Conservation (phyloP, 768 basidiomycete genomes). For the Trametes coccinea region DNA sequence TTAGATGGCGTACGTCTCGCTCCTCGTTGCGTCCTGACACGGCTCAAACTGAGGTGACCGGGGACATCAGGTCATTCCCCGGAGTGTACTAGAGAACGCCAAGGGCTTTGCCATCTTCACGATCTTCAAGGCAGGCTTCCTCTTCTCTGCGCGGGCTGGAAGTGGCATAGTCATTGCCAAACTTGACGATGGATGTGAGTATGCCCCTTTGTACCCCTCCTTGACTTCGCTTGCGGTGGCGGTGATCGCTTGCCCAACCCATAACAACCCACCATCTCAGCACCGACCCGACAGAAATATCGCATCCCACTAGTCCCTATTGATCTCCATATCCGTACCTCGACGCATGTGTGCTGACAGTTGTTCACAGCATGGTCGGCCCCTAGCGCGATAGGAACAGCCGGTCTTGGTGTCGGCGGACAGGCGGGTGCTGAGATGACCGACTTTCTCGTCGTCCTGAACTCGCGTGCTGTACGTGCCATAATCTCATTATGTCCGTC, state of each 20-base stretch:
- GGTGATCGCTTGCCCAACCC: neutral
- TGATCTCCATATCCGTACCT: neutral
- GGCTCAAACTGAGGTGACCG: neutral
- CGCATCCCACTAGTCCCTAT: too few species aligned
- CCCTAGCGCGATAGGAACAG: slow-evolving; percentile 93
- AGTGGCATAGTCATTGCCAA: slow-evolving; percentile 88
- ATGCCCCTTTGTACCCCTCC: neutral
- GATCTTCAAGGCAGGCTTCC: slow-evolving; percentile 69
- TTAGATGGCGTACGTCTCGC: slow-evolving; percentile 65
- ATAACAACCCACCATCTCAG: neutral
- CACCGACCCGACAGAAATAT: too few species aligned
- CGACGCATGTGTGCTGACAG: neutral
- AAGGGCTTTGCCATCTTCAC: slow-evolving; percentile 90
- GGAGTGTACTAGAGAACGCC: slow-evolving; percentile 54
- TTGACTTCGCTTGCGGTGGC: neutral
- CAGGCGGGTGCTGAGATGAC: slow-evolving; percentile 87
- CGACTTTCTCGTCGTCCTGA: slow-evolving; percentile 88
- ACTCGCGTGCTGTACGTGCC: slow-evolving; percentile 66
- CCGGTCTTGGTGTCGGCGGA: slow-evolving; percentile 85
- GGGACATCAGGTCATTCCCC: slow-evolving; percentile 51
- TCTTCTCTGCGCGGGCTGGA: slow-evolving; percentile 78
- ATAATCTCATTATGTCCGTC: neutral
- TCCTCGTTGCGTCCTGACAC: too few species aligned
- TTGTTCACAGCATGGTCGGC: slow-evolving; percentile 76
- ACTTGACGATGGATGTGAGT: slow-evolving; percentile 78